Percentiles rank a stretch among this genome's conserved stretches.
phyloP scores from a whole-genome alignment of 768 basidiomycete genomes.

The Rhodotorula taiwanensis region DNA sequence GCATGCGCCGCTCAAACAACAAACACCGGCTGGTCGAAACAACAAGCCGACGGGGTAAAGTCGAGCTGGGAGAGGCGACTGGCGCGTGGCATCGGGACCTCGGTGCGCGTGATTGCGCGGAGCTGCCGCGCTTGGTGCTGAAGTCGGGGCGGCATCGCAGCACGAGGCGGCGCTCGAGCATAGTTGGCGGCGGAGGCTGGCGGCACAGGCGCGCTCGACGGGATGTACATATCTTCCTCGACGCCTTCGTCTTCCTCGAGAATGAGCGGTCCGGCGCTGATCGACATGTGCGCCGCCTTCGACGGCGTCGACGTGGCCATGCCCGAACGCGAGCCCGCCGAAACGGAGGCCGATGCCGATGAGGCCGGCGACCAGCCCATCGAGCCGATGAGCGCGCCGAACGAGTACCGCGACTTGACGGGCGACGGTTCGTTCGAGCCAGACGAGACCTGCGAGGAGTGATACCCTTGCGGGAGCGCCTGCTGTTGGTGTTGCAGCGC shows the following conservation, averaged over 20 bases:
- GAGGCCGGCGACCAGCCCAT: constrained; percentile 25
- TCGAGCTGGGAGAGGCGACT: constrained; percentile 22
- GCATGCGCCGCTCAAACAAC: constrained; percentile 25
- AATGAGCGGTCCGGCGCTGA: not conserved
- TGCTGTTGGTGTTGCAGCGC: constrained; percentile 21
- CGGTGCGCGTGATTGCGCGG: constrained; percentile 21
- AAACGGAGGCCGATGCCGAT: constrained; percentile 3
- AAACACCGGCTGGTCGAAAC: constrained; percentile 25
- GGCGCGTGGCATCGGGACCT: constrained; percentile 15
- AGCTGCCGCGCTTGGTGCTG: constrained; percentile 25
- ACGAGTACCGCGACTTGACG: constrained; percentile 24
- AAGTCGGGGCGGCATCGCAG: constrained; percentile 17
- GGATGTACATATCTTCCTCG: constrained; percentile 30
- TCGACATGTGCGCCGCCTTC: not conserved
- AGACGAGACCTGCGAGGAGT: not conserved
- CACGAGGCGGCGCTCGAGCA: not conserved
- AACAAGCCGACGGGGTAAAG: constrained; percentile 28
- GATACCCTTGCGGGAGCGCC: constrained; percentile 2
- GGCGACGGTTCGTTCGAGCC: constrained; percentile 5
- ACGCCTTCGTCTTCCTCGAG: constrained; percentile 14
- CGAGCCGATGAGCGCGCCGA: constrained; percentile 27
- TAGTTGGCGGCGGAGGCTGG: not conserved
- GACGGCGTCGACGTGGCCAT: not conserved
- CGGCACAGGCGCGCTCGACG: not conserved
- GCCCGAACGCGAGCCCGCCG: too few species aligned